phyloP scores from a whole-genome alignment of 2,329 filamentous ascomycete genomes.

The Penicillium sclerotigenum region DNA sequence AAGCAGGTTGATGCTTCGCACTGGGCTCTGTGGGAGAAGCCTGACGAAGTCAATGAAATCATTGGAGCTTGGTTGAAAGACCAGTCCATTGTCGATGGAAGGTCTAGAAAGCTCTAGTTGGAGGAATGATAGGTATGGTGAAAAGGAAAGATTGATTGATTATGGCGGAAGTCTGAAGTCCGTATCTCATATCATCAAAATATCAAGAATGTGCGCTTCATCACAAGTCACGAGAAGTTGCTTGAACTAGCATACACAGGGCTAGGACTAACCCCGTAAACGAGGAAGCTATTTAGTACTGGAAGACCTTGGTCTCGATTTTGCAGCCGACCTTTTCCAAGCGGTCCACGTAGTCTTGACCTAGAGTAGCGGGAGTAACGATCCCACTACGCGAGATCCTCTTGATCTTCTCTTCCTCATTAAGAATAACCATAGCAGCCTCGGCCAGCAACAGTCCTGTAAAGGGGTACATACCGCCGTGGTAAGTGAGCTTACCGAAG shows the following conservation, averaged over 20 bases:
- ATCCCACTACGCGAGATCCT: conserved; percentile 46
- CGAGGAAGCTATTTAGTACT: conserved; percentile 21
- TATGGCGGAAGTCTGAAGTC: background rate
- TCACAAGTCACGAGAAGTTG: background rate
- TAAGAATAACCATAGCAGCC: conserved; percentile 45
- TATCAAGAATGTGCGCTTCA: background rate
- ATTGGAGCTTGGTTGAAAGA: conserved; percentile 65
- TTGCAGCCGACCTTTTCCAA: conserved; percentile 44
- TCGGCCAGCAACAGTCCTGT: conserved; percentile 46
- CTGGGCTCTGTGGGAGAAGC: conserved; percentile 77
- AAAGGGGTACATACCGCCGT: conserved; percentile 44
- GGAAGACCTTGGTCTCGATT: conserved; percentile 40
- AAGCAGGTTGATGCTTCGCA: conserved; percentile 68
- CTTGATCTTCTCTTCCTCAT: conserved; percentile 42
- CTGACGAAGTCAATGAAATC: conserved; percentile 65
- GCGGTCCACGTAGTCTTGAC: conserved; percentile 46
- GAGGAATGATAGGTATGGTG: background rate
- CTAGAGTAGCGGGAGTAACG: conserved; percentile 49
- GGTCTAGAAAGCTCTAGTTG: conserved; percentile 43
- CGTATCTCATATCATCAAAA: background rate
- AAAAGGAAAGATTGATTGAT: background rate
- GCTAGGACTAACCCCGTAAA: background rate
- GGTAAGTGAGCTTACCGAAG: conserved; percentile 42
- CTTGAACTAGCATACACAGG: background rate
- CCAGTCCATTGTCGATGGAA: conserved; percentile 49